A percentile compares a stretch with the other conserved stretches of the same genome.
Evolutionary conservation across 495 filamentous ascomycete genomes (phyloP).

Genomic region (Podospora pseudopauciseta): DNA sequence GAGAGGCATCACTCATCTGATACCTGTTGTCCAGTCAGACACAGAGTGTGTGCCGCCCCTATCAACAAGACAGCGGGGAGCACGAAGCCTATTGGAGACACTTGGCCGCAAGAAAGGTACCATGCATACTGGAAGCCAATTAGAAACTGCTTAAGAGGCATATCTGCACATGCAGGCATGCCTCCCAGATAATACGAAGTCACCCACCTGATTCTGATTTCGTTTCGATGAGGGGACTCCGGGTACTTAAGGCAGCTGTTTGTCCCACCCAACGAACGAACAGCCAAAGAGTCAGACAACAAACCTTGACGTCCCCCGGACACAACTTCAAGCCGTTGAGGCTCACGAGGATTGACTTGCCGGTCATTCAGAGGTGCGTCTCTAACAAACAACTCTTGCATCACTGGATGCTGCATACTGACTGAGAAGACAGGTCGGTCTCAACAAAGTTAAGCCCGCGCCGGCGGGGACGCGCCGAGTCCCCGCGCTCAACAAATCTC

Average conservation of each 20-base stretch:
- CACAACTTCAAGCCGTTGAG: background rate
- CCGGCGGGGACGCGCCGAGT: slow-evolving; percentile 8
- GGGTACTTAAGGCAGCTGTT: background rate
- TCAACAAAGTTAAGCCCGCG: background rate
- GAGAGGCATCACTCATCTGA: background rate
- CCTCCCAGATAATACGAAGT: background rate
- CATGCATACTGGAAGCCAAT: background rate
- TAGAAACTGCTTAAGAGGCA: background rate
- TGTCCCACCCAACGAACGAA: background rate
- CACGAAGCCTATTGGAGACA: background rate
- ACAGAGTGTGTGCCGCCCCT: background rate
- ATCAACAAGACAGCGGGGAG: background rate
- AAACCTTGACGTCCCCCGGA: background rate
- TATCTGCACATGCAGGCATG: background rate
- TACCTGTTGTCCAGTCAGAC: background rate
- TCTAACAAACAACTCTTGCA: background rate
- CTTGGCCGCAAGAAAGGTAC: background rate
- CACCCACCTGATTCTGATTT: background rate
- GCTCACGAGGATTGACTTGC: background rate
- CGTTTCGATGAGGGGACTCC: background rate
- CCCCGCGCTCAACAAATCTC: slow-evolving; percentile 11
- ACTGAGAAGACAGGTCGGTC: too few species aligned
- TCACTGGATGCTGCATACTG: too few species aligned
- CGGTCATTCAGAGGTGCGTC: background rate
- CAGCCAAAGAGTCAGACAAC: background rate